Conservation (phyloP, 2,329 filamentous ascomycete species). For the Grosmannia penicillata region DNA sequence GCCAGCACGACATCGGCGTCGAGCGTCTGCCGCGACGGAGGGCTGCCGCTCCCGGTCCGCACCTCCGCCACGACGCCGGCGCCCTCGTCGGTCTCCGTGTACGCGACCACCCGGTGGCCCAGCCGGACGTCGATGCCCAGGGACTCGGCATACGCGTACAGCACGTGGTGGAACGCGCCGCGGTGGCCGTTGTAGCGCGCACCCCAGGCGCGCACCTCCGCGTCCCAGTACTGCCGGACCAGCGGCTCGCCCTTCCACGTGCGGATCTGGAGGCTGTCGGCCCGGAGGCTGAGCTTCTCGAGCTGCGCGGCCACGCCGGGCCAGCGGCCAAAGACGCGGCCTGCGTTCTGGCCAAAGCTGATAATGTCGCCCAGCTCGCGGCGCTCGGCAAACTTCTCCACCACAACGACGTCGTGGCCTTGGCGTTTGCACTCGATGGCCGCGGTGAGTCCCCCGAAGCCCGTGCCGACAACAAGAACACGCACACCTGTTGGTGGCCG, state of each 20-base stretch:
- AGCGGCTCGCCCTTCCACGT: constrained; percentile 8
- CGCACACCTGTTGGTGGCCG: constrained; percentile 22
- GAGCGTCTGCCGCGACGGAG: too few relatives aligned
- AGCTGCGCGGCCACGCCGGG: constrained; percentile 32
- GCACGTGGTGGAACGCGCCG: constrained; percentile 33
- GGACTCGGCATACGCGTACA: constrained; percentile 33
- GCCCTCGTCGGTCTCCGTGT: constrained; percentile 31
- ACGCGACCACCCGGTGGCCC: constrained; percentile 29
- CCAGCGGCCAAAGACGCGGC: constrained; percentile 35
- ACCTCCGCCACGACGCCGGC: constrained; percentile 32
- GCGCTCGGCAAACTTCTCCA: constrained; percentile 37
- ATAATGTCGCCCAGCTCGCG: constrained; percentile 48
- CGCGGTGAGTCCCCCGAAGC: constrained; percentile 45
- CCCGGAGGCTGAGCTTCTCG: constrained; percentile 30
- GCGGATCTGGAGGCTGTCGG: constrained; percentile 16
- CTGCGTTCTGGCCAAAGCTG: constrained; percentile 44
- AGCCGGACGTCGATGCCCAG: constrained; percentile 37
- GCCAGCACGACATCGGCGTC: constrained; percentile 31
- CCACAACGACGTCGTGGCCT: constrained; percentile 35
- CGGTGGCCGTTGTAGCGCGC: constrained; percentile 38
- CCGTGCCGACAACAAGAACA: constrained; percentile 37
- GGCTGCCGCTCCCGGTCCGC: constrained; percentile 5
- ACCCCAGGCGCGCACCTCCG: constrained; percentile 19
- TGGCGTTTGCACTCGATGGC: constrained; percentile 46
- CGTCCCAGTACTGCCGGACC: constrained; percentile 7